Evolutionary conservation across 2,329 filamentous ascomycete genomes (phyloP), one percentile per base, ranked within the genome.

Genomic region (Neoarthrinium moseri): DNA sequence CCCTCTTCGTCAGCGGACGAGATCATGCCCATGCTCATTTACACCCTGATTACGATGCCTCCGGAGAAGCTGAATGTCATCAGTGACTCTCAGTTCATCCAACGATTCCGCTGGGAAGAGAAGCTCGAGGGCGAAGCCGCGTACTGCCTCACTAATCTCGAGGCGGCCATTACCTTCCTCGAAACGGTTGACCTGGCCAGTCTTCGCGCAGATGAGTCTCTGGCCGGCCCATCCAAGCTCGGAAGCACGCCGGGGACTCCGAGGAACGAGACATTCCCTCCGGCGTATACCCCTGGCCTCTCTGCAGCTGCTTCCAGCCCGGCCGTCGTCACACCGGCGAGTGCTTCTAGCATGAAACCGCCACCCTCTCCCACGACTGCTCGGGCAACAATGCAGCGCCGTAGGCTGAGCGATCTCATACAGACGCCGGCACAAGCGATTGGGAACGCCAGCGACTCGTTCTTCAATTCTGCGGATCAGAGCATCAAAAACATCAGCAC

Each of bases 1-100:
- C 81, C 80, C 15, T 84, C 91, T 1, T 96, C 94, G 1, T 97
- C 94, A 1, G 94, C 94, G 3, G 94, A 99, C 62, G 94, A 97
- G 68, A 95, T 99, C 45, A 84, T 99, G 64, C 94, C 94, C 1
- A 96, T 95, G 66, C 78, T 99, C 51, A 99, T 99, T 51, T 99
- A 95, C 70, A 89, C 91, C 0, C 79, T 99, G 49, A 95, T 99
- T 62, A 96, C 91, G 3, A 86, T 91, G 35, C 86, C 90, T 0
- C 87, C 91, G 0, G 88, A 94, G 65, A 81, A 85, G 26, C 84
- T 97, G 38, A 89, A 91, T 64, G 86, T 91, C 45, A 90, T 96
- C 60, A 97, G 92, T 72, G 95, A 99, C 63, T 74, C 95, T n/a
- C 83, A 87, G 56, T 99, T 97, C 63, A 91, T 97, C 54, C 91